phyloP scores from a whole-genome alignment of 805 yeast genomes.

The Spathaspora passalidarum region DNA sequence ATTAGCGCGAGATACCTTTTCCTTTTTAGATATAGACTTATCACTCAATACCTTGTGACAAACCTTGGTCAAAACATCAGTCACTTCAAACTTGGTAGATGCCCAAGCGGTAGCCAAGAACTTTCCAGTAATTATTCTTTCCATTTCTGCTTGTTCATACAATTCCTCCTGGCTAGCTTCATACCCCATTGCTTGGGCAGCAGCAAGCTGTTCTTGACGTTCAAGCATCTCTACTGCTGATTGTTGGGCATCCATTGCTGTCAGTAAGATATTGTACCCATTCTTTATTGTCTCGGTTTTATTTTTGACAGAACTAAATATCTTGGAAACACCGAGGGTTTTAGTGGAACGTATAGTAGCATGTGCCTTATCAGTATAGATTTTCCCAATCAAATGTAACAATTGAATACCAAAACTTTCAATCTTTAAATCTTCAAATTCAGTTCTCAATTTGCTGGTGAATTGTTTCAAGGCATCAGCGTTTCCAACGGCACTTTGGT shows the following conservation, averaged over 20 bases:
- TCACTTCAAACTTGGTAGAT: constrained; percentile 83
- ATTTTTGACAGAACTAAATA: constrained; percentile 77
- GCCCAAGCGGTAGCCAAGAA: constrained; percentile 94
- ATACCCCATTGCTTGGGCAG: constrained; percentile 24
- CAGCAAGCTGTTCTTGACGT: constrained; percentile 53
- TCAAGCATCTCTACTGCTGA: constrained; percentile 66
- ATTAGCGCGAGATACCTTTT: constrained; percentile 72
- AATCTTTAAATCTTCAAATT: constrained; percentile 79
- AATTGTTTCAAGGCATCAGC: constrained; percentile 59
- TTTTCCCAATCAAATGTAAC: constrained; percentile 75
- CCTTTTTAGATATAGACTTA: constrained; percentile 53
- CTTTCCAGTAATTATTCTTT: constrained; percentile 80
- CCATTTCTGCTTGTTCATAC: constrained; percentile 60
- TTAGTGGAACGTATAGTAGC: constrained; percentile 72
- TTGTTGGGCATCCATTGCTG: constrained; percentile 85
- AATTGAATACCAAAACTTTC: constrained; percentile 95
- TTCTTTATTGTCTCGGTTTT: constrained; percentile 81
- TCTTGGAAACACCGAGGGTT: constrained; percentile 83
- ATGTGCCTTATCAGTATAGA: constrained; percentile 72
- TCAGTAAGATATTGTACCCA: constrained; percentile 75
- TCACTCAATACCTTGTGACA: constrained; percentile 52
- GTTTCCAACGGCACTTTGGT: constrained; percentile 58
- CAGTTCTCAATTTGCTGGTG: constrained; percentile 49
- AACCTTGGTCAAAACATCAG: constrained; percentile 79
- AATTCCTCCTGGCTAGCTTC: constrained; percentile 35